Evolutionary conservation across 495 filamentous ascomycete genomes (phyloP).

Genomic region (Penicillium angulare): DNA sequence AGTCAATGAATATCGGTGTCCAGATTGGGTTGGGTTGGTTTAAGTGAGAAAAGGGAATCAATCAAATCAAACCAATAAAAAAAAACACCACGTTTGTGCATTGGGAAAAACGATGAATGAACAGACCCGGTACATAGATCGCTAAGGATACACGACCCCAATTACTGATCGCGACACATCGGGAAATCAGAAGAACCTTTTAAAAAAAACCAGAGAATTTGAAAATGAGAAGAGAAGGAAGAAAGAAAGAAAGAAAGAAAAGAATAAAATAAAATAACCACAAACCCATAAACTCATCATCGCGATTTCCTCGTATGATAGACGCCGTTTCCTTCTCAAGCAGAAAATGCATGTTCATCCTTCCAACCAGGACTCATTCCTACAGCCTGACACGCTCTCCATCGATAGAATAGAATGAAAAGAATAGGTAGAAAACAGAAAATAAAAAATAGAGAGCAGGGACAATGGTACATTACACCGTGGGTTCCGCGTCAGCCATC

Average conservation of each 20-base stretch:
- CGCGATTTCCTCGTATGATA: constrained; percentile 26
- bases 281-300: constrained; percentile 12
- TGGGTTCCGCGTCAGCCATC: constrained; percentile 3
- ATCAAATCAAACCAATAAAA: no score
- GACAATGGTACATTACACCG: background rate
- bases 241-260: constrained; percentile 9
- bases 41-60: no score
- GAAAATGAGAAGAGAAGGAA: background rate
- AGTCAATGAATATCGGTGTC: no score
- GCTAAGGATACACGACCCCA: background rate
- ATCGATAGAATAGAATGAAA: background rate
- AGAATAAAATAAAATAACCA: constrained; percentile 11
- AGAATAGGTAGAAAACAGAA: background rate
- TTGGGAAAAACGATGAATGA: background rate
- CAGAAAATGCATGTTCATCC: constrained; percentile 15
- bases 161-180: no score
- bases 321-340: constrained; percentile 15
- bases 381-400: background rate
- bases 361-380: constrained; percentile 3
- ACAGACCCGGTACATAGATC: background rate
- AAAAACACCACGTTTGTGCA: background rate
- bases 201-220: no score
- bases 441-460: background rate
- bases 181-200: background rate
- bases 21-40: no score